phyloP scores from a whole-genome alignment of 1,139 yeast species.

The Diutina scorzettiae region DNA sequence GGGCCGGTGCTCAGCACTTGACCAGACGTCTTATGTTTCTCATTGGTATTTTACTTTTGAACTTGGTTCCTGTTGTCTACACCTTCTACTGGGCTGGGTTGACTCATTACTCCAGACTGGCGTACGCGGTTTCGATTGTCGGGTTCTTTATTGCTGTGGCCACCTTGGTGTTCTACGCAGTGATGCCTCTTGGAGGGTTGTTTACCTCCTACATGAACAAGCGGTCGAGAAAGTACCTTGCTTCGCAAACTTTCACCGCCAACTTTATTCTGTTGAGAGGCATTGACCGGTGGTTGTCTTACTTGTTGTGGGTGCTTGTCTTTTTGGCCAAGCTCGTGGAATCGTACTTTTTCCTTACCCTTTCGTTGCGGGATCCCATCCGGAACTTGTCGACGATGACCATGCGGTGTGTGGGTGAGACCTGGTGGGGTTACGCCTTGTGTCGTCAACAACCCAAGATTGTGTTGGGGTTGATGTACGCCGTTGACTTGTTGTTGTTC shows the following conservation, averaged over 20 bases:
- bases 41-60: conserved; percentile 50
- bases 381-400: conserved; percentile 42
- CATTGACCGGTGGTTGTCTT: conserved; percentile 93
- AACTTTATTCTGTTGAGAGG: conserved; percentile 73
- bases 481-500: conserved; percentile 87
- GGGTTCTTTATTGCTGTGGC: conserved; percentile 82
- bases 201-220: conserved; percentile 89
- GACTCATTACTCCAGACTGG: conserved; percentile 56
- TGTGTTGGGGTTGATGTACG: conserved; percentile 82
- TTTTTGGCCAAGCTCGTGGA: conserved; percentile 82
- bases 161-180: conserved; percentile 73
- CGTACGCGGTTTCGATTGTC: conserved; percentile 73
- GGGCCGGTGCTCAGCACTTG: conserved; percentile 99
- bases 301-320: conserved; percentile 78
- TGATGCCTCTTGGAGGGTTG: conserved; percentile 96
- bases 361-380: conserved; percentile 90
- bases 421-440: conserved; percentile 64
- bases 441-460: conserved; percentile 83
- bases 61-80: conserved; percentile 80
- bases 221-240: conserved; percentile 78
- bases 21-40: conserved; percentile 77
- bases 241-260: conserved; percentile 95
- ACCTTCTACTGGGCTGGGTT: conserved; percentile 76
- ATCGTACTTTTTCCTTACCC: conserved; percentile 86
- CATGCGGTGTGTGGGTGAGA: conserved; percentile 66